Evolutionary conservation across 2,329 filamentous ascomycete genomes (phyloP), one percentile per base, ranked within the genome.

Genomic region (Kalmusia sp.): DNA sequence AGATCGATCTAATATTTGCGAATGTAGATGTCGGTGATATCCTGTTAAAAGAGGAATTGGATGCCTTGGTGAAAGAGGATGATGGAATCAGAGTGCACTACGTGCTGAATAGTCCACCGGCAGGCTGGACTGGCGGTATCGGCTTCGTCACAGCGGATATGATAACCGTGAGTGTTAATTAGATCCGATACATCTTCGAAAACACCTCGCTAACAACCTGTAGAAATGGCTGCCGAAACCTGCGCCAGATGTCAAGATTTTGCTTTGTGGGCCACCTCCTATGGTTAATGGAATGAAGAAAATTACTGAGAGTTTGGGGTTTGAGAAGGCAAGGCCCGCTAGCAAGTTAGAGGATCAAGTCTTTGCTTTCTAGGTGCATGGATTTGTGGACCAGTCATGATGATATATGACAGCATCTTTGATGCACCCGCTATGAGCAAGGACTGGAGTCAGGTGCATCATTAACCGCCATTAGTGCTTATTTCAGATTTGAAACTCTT

Each of bases 281-380:
- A 99, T 99, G 95, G 85, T 98, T 61, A 90, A 89, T 69, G 93
- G 92, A 45, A 89, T 98, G 82, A 99, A 99, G 90, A 98, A 98
- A 85, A 86, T 92, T 6, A 89, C 93, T 44, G 92, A 96, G 78
- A 84, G 85, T 59, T 84, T 98, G 15, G 95, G 93, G 53, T 99
- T 89, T 82, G 85, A 91, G 72, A 98, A 98, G 84, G 91, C 95
- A 35, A 87, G 88, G 57, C 92, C 93, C 38, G 93, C 98, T 68
- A 97, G 93, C 87, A 98, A 98, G 86, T 87, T 98, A 49, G 90
- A 93, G 73, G 95, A 99, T 76, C 95, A 98, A 78, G 91, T 99
- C 64, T 99, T 99, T 81, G 92, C 91, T 72, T 99, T 99, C 79
- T 92, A 90, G 27, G 11, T n/a, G n/a, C n/a, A n/a, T n/a, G n/a